Evolutionary conservation across 2,329 filamentous ascomycete genomes (phyloP).

Genomic region (Colletotrichum magnum): DNA sequence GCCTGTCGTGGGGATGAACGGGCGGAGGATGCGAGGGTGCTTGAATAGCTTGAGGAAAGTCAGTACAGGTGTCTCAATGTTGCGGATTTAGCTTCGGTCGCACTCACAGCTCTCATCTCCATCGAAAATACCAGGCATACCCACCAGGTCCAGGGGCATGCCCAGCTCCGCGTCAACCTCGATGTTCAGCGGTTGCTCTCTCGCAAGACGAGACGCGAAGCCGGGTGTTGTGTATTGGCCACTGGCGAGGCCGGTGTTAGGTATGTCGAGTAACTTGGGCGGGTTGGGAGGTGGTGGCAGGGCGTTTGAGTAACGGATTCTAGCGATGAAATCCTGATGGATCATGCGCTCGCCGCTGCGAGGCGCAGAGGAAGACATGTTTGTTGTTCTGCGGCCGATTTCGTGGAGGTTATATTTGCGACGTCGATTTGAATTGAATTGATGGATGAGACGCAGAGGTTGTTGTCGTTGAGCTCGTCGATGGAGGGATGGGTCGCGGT

Average conservation of each 20-base stretch:
- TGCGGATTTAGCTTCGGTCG: constrained; percentile 10
- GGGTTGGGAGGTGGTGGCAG: constrained; percentile 94
- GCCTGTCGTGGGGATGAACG: constrained; percentile 86
- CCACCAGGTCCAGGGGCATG: constrained; percentile 96
- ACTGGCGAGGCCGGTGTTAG: constrained; percentile 88
- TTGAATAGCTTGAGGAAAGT: constrained; percentile 77
- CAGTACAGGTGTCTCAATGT: constrained; percentile 19
- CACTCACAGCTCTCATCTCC: constrained; percentile 91
- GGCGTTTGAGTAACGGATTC: constrained; percentile 95
- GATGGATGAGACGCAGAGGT: background rate
- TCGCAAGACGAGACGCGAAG: constrained; percentile 89
- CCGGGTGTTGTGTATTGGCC: constrained; percentile 91
- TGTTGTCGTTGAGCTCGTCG: constrained; percentile 3
- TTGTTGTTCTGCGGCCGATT: background rate
- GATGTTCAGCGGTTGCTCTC: constrained; percentile 95
- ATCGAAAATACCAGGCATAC: constrained; percentile 94
- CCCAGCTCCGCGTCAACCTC: constrained; percentile 98
- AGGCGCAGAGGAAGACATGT: constrained; percentile 53
- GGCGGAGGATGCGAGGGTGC: constrained; percentile 78
- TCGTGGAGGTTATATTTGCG: background rate
- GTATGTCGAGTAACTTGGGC: constrained; percentile 96
- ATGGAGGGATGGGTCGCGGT: constrained; percentile 30
- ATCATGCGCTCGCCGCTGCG: constrained; percentile 71
- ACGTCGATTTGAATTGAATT: constrained; percentile 3
- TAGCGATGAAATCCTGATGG: constrained; percentile 97